phyloP scores from a whole-genome alignment of 306 rosid genomes.

The Calophaca sinica region DNA sequence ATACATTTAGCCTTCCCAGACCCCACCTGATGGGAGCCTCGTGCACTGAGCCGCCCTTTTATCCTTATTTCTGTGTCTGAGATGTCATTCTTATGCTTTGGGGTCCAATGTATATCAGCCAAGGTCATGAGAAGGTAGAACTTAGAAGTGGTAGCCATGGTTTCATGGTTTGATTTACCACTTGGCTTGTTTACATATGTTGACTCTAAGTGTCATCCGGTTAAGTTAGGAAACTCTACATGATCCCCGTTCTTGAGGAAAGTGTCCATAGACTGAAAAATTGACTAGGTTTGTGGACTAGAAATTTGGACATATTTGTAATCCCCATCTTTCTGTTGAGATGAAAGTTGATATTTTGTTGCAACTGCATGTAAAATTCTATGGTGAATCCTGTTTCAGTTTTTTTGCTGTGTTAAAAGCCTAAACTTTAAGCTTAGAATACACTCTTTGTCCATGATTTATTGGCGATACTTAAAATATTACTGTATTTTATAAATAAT shows the following conservation, averaged over 20 bases:
- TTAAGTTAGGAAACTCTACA: conserved; percentile 35
- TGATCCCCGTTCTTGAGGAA: conserved; percentile 12
- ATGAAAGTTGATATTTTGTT: conserved; percentile 32
- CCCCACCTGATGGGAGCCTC: too few relatives aligned
- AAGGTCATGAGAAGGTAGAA: conserved; percentile 42
- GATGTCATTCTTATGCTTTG: conserved; percentile 30
- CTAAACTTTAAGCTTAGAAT: background rate
- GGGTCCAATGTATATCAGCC: conserved; percentile 39
- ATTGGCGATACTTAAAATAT: too few relatives aligned
- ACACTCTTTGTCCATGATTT: background rate
- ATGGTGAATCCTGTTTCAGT: background rate
- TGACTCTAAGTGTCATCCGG: conserved; percentile 19
- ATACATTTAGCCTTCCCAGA: too few relatives aligned
- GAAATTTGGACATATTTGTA: background rate
- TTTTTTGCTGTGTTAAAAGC: background rate
- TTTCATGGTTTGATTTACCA: conserved; percentile 12
- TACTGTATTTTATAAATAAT: too few relatives aligned
- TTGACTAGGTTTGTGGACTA: conserved; percentile 8
- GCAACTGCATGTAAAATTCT: conserved; percentile 13
- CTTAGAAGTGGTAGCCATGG: conserved; percentile 32
- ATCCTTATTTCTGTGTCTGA: conserved; percentile 5
- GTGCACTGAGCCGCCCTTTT: background rate
- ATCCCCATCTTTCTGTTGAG: conserved; percentile 5
- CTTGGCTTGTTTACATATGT: background rate
- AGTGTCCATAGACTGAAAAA: background rate